Percentiles rank a stretch among this genome's conserved stretches.
Conservation (phyloP, 148 eudicot species). For the Heliamphora exappendiculata region DNA sequence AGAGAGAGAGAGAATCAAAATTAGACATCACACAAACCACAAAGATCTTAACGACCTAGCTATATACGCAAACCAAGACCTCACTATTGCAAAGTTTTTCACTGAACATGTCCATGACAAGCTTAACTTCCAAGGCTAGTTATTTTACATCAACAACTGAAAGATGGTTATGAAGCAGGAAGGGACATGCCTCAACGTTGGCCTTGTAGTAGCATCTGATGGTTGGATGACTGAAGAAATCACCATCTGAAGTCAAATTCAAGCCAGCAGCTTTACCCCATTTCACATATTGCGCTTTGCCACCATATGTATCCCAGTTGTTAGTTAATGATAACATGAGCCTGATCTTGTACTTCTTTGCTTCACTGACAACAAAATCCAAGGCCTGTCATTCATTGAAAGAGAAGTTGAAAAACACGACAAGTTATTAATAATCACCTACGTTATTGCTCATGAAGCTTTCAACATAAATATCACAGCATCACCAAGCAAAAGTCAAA, state of each 20-base stretch:
- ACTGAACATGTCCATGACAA: not conserved
- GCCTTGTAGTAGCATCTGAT: slow-evolving; percentile 63
- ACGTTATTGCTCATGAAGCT: not conserved
- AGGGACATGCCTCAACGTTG: slow-evolving; percentile 52
- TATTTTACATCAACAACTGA: not conserved
- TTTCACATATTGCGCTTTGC: slow-evolving; percentile 79
- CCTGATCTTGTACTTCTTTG: slow-evolving; percentile 72
- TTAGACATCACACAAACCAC: not conserved
- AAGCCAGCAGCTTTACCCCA: slow-evolving; percentile 86
- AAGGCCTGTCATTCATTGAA: slow-evolving; percentile 44
- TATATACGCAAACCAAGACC: not conserved
- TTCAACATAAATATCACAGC: not conserved
- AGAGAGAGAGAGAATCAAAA: not conserved
- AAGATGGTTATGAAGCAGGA: not conserved
- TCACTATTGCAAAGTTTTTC: not conserved
- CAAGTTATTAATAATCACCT: not conserved
- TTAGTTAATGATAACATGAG: slow-evolving; percentile 70
- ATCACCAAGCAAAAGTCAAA: not conserved
- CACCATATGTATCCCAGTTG: slow-evolving; percentile 89
- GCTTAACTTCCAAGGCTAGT: not conserved
- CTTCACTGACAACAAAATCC: slow-evolving; percentile 91
- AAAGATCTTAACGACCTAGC: not conserved
- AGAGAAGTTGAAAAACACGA: not conserved
- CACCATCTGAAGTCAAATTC: slow-evolving; percentile 60
- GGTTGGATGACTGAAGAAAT: slow-evolving; percentile 60